phyloP scores from a whole-genome alignment of 495 filamentous ascomycete genomes.

The Arthonia radiata region DNA sequence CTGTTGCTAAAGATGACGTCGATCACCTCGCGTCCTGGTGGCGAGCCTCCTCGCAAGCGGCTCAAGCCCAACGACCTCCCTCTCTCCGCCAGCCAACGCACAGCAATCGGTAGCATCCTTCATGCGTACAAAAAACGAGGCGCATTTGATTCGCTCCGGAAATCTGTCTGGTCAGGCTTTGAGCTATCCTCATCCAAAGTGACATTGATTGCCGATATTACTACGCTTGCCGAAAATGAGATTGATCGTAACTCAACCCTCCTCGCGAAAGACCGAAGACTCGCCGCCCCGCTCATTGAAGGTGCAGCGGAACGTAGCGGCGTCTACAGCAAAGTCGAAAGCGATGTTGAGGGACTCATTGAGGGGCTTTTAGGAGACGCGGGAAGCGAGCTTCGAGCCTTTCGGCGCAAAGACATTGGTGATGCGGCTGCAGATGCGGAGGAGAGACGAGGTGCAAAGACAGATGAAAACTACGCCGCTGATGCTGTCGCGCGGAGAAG shows the following conservation, averaged over 20 bases:
- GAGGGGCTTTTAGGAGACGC: slow-evolving; percentile 36
- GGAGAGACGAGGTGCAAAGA: slow-evolving; percentile 42
- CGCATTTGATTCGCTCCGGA: slow-evolving; percentile 62
- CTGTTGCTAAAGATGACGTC: too few relatives aligned
- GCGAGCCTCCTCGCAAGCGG: slow-evolving; percentile 29
- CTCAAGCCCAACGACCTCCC: slow-evolving; percentile 73
- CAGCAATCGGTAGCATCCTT: slow-evolving; percentile 51
- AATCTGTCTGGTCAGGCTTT: slow-evolving; percentile 58
- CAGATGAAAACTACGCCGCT: slow-evolving; percentile 55
- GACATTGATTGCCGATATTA: slow-evolving; percentile 37
- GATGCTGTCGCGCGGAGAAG: slow-evolving; percentile 41
- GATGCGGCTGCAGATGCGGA: slow-evolving; percentile 46
- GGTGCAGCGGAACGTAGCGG: slow-evolving; percentile 63
- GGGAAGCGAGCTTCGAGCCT: slow-evolving; percentile 38
- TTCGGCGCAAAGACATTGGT: slow-evolving; percentile 50
- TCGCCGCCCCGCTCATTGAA: slow-evolving; percentile 64
- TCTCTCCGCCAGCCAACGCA: slow-evolving; percentile 40
- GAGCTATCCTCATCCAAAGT: slow-evolving; percentile 47
- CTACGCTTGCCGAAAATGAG: slow-evolving; percentile 51
- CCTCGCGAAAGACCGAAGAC: slow-evolving; percentile 51
- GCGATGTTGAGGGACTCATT: slow-evolving; percentile 40
- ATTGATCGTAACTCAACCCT: slow-evolving; percentile 57
- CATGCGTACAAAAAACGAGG: slow-evolving; percentile 81
- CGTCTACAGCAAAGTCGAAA: slow-evolving; percentile 51
- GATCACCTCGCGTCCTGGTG: too few relatives aligned